A percentile compares a stretch with the other conserved stretches of the same genome.
Evolutionary conservation across 2,329 filamentous ascomycete genomes (phyloP).

Genomic region (Tolypocladium cylindrosporum): DNA sequence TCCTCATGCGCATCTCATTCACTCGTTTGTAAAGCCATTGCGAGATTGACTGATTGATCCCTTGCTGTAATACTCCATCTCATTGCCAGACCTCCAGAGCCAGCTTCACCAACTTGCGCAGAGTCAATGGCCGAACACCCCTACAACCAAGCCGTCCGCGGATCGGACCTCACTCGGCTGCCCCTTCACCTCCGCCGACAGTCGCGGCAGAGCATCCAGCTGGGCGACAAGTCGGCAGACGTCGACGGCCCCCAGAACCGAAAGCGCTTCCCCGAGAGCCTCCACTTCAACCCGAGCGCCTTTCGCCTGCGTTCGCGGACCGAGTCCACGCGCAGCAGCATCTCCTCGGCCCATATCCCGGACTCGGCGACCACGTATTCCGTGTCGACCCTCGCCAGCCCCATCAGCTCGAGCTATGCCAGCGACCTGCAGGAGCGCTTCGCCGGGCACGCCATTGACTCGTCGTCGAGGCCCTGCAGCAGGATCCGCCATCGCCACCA

Average conservation of each 20-base stretch:
- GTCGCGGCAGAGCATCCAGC: slow-evolving; percentile 2
- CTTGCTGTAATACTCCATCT: not conserved
- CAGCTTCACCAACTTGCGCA: not conserved
- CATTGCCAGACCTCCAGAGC: not conserved
- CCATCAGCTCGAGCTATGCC: slow-evolving; percentile 24
- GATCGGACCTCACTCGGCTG: slow-evolving; percentile 1
- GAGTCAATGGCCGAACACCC: slow-evolving; percentile 7
- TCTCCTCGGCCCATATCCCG: slow-evolving; percentile 24
- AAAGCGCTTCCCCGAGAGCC: slow-evolving; percentile 19
- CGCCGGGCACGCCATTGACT: slow-evolving; percentile 13
- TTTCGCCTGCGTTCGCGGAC: slow-evolving; percentile 24
- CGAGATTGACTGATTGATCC: not conserved
- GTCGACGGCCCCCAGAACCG: slow-evolving; percentile 6
- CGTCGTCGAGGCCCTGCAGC: slow-evolving; percentile 16
- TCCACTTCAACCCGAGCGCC: slow-evolving; percentile 15
- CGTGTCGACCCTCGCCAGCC: slow-evolving; percentile 22
- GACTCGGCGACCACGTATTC: slow-evolving; percentile 29
- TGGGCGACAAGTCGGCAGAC: slow-evolving; percentile 11
- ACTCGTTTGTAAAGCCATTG: not conserved
- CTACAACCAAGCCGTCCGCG: slow-evolving; percentile 4
- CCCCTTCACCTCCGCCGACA: slow-evolving; percentile 5
- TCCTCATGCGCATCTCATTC: not conserved
- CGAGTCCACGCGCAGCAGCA: slow-evolving; percentile 26
- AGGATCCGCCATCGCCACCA: slow-evolving; percentile 21
- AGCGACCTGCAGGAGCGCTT: slow-evolving; percentile 23